Evolutionary conservation across 495 filamentous ascomycete genomes (phyloP).

Genomic region (Tuber umbilicatum): DNA sequence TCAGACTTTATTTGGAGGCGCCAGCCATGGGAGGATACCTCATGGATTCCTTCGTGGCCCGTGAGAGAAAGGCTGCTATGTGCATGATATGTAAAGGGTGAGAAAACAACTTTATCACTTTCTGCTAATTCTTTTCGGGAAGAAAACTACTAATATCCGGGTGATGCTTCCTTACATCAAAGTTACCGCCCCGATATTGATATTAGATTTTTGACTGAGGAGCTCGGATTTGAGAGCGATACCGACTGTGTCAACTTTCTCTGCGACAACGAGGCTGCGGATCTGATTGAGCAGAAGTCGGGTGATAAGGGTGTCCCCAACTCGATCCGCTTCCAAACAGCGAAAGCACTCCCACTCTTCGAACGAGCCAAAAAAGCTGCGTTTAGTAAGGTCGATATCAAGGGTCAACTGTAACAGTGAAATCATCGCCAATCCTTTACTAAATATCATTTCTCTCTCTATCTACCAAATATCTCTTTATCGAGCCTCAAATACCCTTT

Average conservation of each 20-base stretch:
- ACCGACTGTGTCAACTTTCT: slow-evolving; percentile 85
- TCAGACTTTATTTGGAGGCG: slow-evolving; percentile 85
- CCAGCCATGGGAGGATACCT: slow-evolving; percentile 98
- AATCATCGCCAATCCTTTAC: background rate
- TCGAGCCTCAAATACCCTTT: slow-evolving; percentile 2
- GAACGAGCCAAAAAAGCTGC: slow-evolving; percentile 63
- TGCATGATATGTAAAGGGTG: slow-evolving; percentile 89
- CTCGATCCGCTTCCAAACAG: slow-evolving; percentile 63
- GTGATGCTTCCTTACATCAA: slow-evolving; percentile 12
- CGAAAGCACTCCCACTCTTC: slow-evolving; percentile 66
- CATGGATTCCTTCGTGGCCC: slow-evolving; percentile 96
- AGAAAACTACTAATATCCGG: slow-evolving; percentile 23
- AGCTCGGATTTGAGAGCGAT: slow-evolving; percentile 91
- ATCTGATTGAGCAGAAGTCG: slow-evolving; percentile 70
- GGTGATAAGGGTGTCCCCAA: slow-evolving; percentile 47
- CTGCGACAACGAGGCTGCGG: slow-evolving; percentile 62
- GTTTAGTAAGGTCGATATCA: slow-evolving; percentile 85
- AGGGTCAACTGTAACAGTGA: slow-evolving; percentile 75
- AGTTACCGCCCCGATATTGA: slow-evolving; percentile 89
- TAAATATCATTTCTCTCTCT: background rate
- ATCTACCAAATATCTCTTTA: background rate
- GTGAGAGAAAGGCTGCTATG: slow-evolving; percentile 85
- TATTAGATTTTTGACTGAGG: slow-evolving; percentile 86
- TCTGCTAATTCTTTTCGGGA: slow-evolving; percentile 9
- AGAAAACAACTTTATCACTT: slow-evolving; percentile 47